A percentile compares a stretch with the other conserved stretches of the same genome.
Evolutionary conservation across 768 basidiomycete species (phyloP).

Genomic region (Leccinellum rugosiceps): DNA sequence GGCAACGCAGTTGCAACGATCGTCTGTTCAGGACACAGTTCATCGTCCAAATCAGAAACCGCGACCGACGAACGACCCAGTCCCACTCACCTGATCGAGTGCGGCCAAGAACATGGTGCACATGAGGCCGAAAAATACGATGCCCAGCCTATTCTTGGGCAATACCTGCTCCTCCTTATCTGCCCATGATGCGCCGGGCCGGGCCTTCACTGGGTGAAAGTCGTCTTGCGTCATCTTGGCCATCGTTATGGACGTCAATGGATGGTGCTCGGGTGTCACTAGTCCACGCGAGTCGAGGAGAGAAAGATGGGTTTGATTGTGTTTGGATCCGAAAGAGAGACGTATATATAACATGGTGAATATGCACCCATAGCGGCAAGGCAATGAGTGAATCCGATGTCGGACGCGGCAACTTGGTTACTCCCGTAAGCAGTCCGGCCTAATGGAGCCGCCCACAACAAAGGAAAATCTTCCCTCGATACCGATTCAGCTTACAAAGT

Average conservation of each 20-base stretch:
- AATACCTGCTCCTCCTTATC: constrained; percentile 50
- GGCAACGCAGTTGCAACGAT: constrained; percentile 76
- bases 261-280: background rate
- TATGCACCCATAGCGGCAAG: background rate
- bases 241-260: constrained; percentile 6
- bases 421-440: background rate
- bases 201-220: constrained; percentile 17
- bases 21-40: constrained; percentile 37
- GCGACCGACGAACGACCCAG: background rate
- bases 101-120: constrained; percentile 40
- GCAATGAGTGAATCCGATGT: background rate
- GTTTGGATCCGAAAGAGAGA: background rate
- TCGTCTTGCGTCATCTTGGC: background rate
- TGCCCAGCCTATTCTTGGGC: constrained; percentile 32
- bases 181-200: constrained; percentile 54
- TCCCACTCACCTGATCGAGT: constrained; percentile 50
- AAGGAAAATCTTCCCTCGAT: background rate
- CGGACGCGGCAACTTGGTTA: background rate
- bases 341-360: background rate
- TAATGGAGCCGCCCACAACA: background rate
- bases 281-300: background rate
- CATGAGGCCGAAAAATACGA: constrained; percentile 31
- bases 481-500: constrained; percentile 2
- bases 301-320: background rate
- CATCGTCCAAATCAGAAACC: background rate